Conservation (phyloP, 192 early-diverging fungal genomes). For the Umbelopsis isabellina region DNA sequence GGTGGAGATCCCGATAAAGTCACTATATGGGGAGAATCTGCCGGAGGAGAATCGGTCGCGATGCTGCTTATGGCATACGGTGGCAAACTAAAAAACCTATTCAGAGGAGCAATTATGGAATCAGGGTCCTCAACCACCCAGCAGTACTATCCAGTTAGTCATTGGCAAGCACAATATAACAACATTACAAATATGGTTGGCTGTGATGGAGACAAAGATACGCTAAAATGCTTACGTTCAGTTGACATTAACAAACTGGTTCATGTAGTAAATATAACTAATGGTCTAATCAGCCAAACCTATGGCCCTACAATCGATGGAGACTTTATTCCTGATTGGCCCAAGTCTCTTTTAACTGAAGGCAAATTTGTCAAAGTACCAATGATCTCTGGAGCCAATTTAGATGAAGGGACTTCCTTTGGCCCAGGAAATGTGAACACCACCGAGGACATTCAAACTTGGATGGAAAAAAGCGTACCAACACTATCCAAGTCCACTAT, state of each 20-base stretch:
- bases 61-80: slow-evolving; percentile 1
- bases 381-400: slow-evolving; percentile 13
- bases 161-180: slow-evolving; percentile 4
- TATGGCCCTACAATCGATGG: slow-evolving; percentile 6
- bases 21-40: slow-evolving; percentile 64
- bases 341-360: slow-evolving; percentile 3
- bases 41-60: slow-evolving; percentile 41
- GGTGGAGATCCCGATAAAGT: slow-evolving; percentile 60
- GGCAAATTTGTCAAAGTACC: slow-evolving; percentile 20
- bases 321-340: slow-evolving; percentile 14
- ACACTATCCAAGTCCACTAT: neutral
- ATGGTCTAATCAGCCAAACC: neutral
- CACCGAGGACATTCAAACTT: neutral
- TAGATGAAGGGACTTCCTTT: slow-evolving; percentile 17
- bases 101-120: slow-evolving; percentile 10
- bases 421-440: slow-evolving; percentile 11
- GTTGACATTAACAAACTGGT: slow-evolving; percentile 5
- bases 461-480: neutral
- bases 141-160: slow-evolving; percentile 8
- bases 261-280: neutral
- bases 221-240: neutral
- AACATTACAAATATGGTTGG: neutral
- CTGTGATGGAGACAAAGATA: neutral
- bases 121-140: slow-evolving; percentile 17
- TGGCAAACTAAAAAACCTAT: slow-evolving; percentile 3